Conservation (phyloP, 2,329 filamentous ascomycete genomes). For the Ceratocystis albifundus region DNA sequence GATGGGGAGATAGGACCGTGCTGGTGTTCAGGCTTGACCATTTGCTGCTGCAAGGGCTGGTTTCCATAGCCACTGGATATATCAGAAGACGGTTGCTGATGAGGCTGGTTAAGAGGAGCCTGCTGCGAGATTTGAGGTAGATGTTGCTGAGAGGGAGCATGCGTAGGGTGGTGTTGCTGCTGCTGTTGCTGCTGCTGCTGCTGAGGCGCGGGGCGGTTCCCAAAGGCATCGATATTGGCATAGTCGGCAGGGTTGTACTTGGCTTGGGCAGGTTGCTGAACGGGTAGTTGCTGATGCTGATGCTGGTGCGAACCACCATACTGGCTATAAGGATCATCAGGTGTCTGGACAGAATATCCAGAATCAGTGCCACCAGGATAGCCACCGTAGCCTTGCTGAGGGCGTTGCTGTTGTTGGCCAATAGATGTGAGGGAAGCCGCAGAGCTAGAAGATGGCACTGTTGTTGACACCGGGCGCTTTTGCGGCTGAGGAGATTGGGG, state of each 20-base stretch:
- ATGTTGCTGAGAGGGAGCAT: conserved; percentile 16
- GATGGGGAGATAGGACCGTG: conserved; percentile 24
- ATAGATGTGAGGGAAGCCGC: conserved; percentile 49
- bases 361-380: conserved; percentile 18
- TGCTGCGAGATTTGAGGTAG: conserved; percentile 24
- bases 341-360: conserved; percentile 8
- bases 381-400: conserved; percentile 30
- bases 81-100: conserved; percentile 24
- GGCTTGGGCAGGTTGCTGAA: conserved; percentile 39
- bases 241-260: conserved; percentile 72
- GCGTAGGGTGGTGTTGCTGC: conserved; percentile 29
- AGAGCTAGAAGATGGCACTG: conserved; percentile 42
- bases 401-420: conserved; percentile 34
- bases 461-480: conserved; percentile 34
- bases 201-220: conserved; percentile 35
- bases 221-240: conserved; percentile 44
- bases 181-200: conserved; percentile 30
- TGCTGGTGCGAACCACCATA: conserved; percentile 26
- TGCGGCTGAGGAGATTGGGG: conserved; percentile 25
- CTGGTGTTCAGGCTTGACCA: conserved; percentile 30
- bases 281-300: conserved; percentile 31
- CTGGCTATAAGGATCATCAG: conserved; percentile 22
- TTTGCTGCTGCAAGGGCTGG: conserved; percentile 29
- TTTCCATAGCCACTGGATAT: conserved; percentile 28
- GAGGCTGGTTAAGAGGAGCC: conserved; percentile 25